A percentile compares a stretch with the other conserved stretches of the same genome.
Evolutionary conservation across 768 basidiomycete species (phyloP).

Genomic region (Mycena epipterygia): DNA sequence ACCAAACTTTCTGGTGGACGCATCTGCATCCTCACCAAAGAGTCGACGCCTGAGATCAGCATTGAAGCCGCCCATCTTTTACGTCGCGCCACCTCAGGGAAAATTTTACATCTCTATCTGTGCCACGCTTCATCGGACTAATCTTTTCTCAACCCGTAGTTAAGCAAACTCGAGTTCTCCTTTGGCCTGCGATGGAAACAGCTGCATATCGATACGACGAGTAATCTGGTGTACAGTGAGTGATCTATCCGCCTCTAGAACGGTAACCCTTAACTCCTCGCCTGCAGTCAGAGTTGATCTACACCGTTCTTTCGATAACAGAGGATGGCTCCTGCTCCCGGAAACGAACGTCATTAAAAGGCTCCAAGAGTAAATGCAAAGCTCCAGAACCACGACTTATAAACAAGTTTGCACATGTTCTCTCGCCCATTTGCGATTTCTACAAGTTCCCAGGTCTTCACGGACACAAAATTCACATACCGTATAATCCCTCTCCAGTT

Average conservation of each 20-base stretch:
- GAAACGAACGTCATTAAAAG: neutral
- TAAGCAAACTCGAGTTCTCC: neutral
- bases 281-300: constrained; percentile 8
- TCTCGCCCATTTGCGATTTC: neutral
- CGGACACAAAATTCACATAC: neutral
- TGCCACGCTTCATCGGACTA: neutral
- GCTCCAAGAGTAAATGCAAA: neutral
- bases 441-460: neutral
- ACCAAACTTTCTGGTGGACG: constrained; percentile 1
- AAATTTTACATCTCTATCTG: neutral
- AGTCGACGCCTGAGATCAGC: constrained; percentile 1
- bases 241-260: neutral
- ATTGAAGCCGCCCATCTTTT: constrained; percentile 11
- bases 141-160: neutral
- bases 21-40: constrained; percentile 1
- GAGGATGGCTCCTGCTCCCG: constrained; percentile 4
- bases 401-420: neutral
- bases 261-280: neutral
- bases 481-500: constrained; percentile 4
- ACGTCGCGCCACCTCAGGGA: neutral
- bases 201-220: constrained; percentile 4
- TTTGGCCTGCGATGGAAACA: neutral
- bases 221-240: constrained; percentile 8
- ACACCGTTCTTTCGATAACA: constrained; percentile 7
- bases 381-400: neutral